These are phyloP conservation scores for Suhomyces pyralidae DNA, from an alignment of 805 yeast genomes.

Conservation along the genomic window DNA sequence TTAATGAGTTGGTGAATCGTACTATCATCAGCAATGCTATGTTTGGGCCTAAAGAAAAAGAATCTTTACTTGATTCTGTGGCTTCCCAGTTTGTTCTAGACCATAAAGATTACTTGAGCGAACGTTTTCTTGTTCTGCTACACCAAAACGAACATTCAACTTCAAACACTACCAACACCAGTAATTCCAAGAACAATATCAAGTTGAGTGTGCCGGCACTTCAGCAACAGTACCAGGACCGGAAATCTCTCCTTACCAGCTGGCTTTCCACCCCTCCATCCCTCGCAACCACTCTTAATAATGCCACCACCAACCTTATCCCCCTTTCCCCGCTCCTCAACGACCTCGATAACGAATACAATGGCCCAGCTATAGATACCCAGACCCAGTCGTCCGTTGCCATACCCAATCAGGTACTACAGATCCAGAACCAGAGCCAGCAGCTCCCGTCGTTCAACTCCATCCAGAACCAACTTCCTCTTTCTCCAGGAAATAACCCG, in stretches of 20 bases:
- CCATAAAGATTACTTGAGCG: conserved; percentile 9
- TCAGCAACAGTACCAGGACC: conserved; percentile 3
- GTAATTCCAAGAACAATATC: not conserved
- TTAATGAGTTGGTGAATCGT: conserved; percentile 6
- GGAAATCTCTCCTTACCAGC: conserved; percentile 3
- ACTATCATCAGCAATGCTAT: conserved; percentile 5
- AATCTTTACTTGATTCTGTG: conserved; percentile 9
- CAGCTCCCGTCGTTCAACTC: conserved; percentile 36
- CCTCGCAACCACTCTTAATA: not conserved
- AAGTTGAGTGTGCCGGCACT: not conserved
- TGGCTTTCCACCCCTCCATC: conserved; percentile 2
- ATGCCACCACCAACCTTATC: conserved; percentile 17
- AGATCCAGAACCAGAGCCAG: conserved; percentile 27
- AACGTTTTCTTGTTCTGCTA: conserved; percentile 7
- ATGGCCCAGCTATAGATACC: conserved; percentile 2
- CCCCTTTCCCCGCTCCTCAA: conserved; percentile 30
- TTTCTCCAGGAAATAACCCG: conserved; percentile 19
- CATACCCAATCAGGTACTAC: conserved; percentile 19
- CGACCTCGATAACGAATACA: conserved; percentile 20
- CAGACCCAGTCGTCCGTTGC: conserved; percentile 6
- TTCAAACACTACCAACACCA: no score
- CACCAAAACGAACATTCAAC: not conserved
- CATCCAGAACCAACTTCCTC: conserved; percentile 33
- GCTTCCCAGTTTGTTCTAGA: conserved; percentile 12
- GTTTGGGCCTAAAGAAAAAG: conserved; percentile 8